These are phyloP conservation scores for Leishmania mexicana DNA, from an alignment of 208 protist genomes.

Conservation along the genomic window DNA sequence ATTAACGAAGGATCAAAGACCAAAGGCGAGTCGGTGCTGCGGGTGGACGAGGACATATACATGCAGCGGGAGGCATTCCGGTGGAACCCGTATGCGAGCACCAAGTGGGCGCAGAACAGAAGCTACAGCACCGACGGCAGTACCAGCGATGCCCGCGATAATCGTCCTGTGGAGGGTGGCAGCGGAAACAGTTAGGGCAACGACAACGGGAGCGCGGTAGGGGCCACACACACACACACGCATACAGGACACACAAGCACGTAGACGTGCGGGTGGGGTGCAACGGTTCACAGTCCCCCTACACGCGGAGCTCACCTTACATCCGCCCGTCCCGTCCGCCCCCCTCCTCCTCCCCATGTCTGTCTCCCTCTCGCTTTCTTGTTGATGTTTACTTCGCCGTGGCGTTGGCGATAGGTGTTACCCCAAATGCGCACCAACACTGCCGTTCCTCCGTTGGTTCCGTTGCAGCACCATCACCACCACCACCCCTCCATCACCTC, in stretches of 20 bases:
- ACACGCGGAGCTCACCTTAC: no score
- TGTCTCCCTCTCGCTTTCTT: not conserved
- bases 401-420: not conserved
- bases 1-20: conserved; percentile 46
- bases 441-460: not conserved
- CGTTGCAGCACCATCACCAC: no score
- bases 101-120: conserved; percentile 21
- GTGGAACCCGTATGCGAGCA: conserved; percentile 45
- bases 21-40: conserved; percentile 35
- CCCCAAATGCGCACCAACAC: not conserved
- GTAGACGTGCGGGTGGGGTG: no score
- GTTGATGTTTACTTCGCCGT: not conserved
- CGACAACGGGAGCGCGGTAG: not conserved
- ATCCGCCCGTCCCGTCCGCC: no score
- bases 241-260: no score
- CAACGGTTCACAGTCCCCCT: no score
- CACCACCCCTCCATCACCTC: no score
- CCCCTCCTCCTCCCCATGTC: no score
- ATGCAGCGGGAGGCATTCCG: conserved; percentile 40
- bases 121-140: not conserved
- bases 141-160: not conserved
- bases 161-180: not conserved
- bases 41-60: conserved; percentile 31
- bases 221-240: not conserved
- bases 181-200: not conserved